These are phyloP conservation scores for Saprolegnia parasitica DNA, from an alignment of 352 stramenopile genomes.

Conservation along the genomic window DNA sequence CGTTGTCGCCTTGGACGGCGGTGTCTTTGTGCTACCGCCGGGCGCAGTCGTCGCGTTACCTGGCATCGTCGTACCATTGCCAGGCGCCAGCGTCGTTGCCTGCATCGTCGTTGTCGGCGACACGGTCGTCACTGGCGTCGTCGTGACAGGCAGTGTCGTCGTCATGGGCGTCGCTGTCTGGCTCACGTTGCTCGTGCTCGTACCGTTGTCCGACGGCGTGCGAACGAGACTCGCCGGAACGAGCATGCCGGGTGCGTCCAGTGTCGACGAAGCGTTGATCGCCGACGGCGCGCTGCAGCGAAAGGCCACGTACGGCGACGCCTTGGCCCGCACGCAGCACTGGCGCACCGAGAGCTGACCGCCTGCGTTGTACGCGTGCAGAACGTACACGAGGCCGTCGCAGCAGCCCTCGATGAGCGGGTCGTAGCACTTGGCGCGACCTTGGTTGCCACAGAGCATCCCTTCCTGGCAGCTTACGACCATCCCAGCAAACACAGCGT, in stretches of 20 bases:
- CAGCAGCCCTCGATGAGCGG: conserved; percentile 1
- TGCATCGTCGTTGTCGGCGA: neutral
- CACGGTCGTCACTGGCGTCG: neutral
- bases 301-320: neutral
- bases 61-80: neutral
- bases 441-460: neutral
- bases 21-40: neutral
- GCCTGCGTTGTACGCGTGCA: neutral
- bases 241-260: neutral
- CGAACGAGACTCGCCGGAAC: neutral
- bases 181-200: neutral
- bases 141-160: neutral
- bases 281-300: neutral
- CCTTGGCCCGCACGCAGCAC: neutral
- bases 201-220: neutral
- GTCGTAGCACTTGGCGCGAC: neutral
- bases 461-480: neutral
- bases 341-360: neutral
- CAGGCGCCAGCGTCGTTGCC: neutral
- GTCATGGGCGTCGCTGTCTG: conserved; percentile 3
- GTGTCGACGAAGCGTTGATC: neutral
- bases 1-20: neutral
- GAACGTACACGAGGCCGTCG: neutral
- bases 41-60: neutral
- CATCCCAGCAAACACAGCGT: neutral